A percentile compares a stretch with the other conserved stretches of the same genome.
Evolutionary conservation across 2,329 filamentous ascomycete genomes (phyloP).

Genomic region (Thelonectria rubi): DNA sequence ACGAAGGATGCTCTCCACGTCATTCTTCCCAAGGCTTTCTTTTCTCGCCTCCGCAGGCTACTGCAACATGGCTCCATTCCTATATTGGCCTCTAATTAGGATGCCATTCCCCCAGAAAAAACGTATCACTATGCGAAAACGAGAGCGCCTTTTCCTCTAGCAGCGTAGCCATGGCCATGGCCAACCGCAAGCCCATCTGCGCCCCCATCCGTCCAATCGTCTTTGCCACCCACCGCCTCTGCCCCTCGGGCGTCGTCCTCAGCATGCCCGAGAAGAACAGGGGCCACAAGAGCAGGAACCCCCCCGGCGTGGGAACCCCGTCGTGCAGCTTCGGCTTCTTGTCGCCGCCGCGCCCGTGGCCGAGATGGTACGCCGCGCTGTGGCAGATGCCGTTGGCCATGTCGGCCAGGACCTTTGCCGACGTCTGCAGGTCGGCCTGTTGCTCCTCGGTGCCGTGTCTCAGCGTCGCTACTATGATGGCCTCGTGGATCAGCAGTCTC

Average conservation of each 20-base stretch:
- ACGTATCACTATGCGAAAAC: constrained; percentile 32
- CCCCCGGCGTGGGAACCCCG: constrained; percentile 20
- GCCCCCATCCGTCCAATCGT: constrained; percentile 28
- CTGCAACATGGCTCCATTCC: too few species aligned
- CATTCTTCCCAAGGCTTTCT: too few species aligned
- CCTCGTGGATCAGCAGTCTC: constrained; percentile 32
- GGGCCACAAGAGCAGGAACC: constrained; percentile 32
- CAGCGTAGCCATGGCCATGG: constrained; percentile 31
- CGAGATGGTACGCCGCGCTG: constrained; percentile 33
- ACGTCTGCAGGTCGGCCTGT: constrained; percentile 16
- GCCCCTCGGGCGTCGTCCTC: constrained; percentile 23
- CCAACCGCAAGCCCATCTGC: constrained; percentile 34
- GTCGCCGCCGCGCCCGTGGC: constrained; percentile 5
- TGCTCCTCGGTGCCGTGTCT: constrained; percentile 23
- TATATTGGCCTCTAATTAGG: constrained; percentile 16
- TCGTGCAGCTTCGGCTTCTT: not conserved
- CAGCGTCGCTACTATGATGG: constrained; percentile 27
- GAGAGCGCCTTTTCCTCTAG: constrained; percentile 28
- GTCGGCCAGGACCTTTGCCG: constrained; percentile 6
- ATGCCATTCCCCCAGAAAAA: constrained; percentile 30
- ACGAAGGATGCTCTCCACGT: not conserved
- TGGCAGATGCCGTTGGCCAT: constrained; percentile 34
- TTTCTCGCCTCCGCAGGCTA: too few species aligned
- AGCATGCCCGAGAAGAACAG: constrained; percentile 30
- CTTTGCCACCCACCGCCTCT: constrained; percentile 28